phyloP scores from a whole-genome alignment of 495 filamentous ascomycete genomes.

The Clohesyomyces aquaticus region DNA sequence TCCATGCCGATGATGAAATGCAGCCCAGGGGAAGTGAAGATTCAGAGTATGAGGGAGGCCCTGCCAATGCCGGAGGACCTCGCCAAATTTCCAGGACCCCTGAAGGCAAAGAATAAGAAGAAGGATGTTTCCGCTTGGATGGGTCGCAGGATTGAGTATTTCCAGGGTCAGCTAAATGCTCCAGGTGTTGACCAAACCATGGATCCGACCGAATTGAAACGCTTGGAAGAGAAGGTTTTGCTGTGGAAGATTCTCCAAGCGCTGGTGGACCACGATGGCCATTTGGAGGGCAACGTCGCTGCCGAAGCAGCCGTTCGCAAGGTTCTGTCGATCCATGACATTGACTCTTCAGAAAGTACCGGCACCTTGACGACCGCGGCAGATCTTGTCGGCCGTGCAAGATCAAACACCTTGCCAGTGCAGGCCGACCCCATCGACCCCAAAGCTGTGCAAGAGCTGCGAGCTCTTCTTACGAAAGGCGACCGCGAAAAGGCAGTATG shows the following conservation, averaged over 20 bases:
- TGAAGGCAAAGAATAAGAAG: constrained; percentile 89
- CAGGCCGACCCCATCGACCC: constrained; percentile 67
- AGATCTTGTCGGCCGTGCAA: constrained; percentile 38
- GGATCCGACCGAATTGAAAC: constrained; percentile 41
- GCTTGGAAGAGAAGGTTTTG: constrained; percentile 78
- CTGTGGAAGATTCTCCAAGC: constrained; percentile 85
- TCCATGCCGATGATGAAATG: constrained; percentile 76
- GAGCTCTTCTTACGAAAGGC: constrained; percentile 71
- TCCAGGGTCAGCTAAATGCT: constrained; percentile 63
- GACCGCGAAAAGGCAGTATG: constrained; percentile 92
- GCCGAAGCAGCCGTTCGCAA: constrained; percentile 74
- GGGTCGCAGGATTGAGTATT: constrained; percentile 66
- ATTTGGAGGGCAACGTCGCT: constrained; percentile 70
- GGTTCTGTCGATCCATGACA: constrained; percentile 68
- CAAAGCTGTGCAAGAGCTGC: constrained; percentile 67
- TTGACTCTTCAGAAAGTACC: constrained; percentile 29
- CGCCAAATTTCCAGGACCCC: constrained; percentile 83
- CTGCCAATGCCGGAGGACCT: constrained; percentile 70
- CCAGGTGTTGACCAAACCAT: constrained; percentile 51
- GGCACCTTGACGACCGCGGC: constrained; percentile 39
- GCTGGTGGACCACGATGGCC: constrained; percentile 84
- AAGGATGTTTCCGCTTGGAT: constrained; percentile 90
- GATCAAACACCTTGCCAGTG: constrained; percentile 45
- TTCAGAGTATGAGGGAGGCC: constrained; percentile 69
- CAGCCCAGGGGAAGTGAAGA: constrained; percentile 80